These are phyloP conservation scores for Acanthamoeba triangularis DNA, from an alignment of 208 protist genomes.

Conservation along the genomic window DNA sequence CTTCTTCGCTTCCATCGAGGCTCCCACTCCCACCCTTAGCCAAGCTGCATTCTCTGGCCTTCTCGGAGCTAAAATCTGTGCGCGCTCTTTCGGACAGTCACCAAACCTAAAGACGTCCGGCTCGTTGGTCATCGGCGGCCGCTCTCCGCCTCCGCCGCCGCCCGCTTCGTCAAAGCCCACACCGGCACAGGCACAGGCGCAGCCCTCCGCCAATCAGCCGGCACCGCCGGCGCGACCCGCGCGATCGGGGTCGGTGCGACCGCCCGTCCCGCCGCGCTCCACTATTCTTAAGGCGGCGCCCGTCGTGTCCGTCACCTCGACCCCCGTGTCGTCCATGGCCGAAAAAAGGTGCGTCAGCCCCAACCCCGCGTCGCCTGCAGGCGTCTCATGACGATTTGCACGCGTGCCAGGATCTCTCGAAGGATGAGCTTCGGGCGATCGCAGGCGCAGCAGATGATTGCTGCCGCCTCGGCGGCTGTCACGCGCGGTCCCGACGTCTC, in stretches of 20 bases:
- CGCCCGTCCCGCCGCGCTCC: neutral
- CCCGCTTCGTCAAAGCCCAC: neutral
- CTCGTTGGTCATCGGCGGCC: neutral
- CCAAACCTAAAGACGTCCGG: neutral
- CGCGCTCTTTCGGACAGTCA: neutral
- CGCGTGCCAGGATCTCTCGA: neutral
- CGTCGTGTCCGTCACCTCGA: neutral
- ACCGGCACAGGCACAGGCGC: neutral
- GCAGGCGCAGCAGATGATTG: neutral
- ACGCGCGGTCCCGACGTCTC: conserved; percentile 65
- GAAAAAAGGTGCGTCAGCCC: neutral
- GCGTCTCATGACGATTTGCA: neutral
- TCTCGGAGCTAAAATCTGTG: too few relatives aligned
- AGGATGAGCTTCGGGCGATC: neutral
- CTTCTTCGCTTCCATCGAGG: neutral
- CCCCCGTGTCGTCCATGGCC: neutral
- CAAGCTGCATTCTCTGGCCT: too few relatives aligned
- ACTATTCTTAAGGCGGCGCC: neutral
- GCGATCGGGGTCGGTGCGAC: neutral
- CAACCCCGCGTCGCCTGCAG: too few relatives aligned
- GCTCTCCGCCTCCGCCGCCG: neutral
- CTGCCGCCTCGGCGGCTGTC: neutral
- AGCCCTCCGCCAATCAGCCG: neutral
- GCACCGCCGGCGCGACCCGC: neutral
- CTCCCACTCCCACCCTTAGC: too few relatives aligned